Conservation (phyloP, 73 alveolate species). For the Paramecium biaurelia region DNA sequence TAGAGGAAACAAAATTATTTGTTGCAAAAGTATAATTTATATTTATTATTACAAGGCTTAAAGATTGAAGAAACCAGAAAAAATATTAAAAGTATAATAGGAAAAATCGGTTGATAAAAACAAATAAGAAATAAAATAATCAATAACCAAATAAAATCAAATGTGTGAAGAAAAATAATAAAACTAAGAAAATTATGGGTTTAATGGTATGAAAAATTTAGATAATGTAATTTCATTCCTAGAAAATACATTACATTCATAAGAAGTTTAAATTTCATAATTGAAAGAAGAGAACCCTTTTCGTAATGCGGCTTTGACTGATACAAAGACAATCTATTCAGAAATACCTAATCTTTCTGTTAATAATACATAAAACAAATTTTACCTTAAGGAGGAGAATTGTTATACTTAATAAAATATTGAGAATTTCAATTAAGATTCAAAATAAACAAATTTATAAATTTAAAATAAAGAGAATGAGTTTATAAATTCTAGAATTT, state of each 20-base stretch:
- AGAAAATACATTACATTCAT: conserved; percentile 25
- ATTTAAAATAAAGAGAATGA: not conserved
- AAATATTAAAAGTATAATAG: not conserved
- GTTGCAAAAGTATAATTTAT: not conserved
- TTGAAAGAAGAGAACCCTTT: not conserved
- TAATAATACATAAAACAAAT: not conserved
- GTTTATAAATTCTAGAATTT: not conserved
- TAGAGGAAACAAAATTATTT: conserved; percentile 1
- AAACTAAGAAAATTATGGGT: not conserved
- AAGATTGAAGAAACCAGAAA: conserved; percentile 28
- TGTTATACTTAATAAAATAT: not conserved
- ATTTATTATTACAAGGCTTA: not conserved
- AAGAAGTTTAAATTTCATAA: not conserved
- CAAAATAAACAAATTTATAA: not conserved
- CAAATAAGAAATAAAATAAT: not conserved
- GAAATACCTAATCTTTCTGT: not conserved
- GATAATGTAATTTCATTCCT: conserved; percentile 19
- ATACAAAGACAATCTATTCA: not conserved
- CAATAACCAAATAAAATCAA: not conserved
- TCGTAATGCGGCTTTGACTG: not conserved
- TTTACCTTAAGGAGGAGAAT: not conserved
- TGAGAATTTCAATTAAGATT: not conserved
- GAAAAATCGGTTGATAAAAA: not conserved
- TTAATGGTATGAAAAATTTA: not conserved
- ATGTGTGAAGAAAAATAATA: not conserved